Evolutionary conservation across 768 basidiomycete species (phyloP), one percentile per base, ranked within the genome.

Genomic region (Amanita brunnescens): DNA sequence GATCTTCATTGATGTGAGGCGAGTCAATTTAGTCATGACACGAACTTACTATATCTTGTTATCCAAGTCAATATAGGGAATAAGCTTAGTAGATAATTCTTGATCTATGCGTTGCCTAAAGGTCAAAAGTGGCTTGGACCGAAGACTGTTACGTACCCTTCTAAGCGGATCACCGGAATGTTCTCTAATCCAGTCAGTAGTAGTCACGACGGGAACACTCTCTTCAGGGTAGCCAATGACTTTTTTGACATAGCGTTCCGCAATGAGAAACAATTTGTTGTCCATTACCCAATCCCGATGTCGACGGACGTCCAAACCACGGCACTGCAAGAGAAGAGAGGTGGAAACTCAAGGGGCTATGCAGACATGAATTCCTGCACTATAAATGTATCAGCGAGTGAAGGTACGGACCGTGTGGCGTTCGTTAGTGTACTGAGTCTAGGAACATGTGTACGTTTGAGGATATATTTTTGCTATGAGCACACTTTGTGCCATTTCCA

Each of bases 31-130:
- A 21, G 42, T 23, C 46, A 34, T 42, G 7, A 50, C 45, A 37
- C 10, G 39, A 18, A 70, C 82, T 57, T 49, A 87, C 88, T 95
- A 70, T 97, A 97, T 61, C 91, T 77, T 2, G 80, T 75, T 34
- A 89, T 84, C 93, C 93, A 97, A 29, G 77, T 70, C 0, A 91
- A 23, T 62, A 96, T 87, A 0, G 93, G 93, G 66, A 96, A 95
- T 12, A 96, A 70, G 55, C 79, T 75, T 42, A 66, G 58, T 26
- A 91, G n/a, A 59, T 96, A 96, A 52, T 73, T 58, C 44, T 74
- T 64, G 34, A 75, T 60, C 88, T 92, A 57, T 16, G 35, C 47
- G 4, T 33, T 18, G 37, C 55, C 48, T 21, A 52, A 37, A 20
- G 26, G 34, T 53, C 52, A 48, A 13, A n/a, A n/a, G 3, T 16